A percentile compares a stretch with the other conserved stretches of the same genome.
phyloP scores from a whole-genome alignment of 2,329 filamentous ascomycete species.

The Aaosphaeria pasadenensis region DNA sequence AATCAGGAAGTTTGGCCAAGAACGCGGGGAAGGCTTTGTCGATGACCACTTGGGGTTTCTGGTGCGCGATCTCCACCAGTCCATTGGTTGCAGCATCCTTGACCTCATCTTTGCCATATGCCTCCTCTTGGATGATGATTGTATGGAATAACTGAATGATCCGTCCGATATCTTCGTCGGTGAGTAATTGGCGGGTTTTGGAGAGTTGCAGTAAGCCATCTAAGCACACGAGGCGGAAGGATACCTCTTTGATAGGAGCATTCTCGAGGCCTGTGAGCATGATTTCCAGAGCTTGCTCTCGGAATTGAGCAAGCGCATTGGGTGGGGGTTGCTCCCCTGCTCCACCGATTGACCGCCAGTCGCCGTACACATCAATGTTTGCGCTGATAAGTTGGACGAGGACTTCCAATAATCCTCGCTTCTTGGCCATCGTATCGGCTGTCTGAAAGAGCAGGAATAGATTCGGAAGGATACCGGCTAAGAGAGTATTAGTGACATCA shows the following conservation, averaged over 20 bases:
- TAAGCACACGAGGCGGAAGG: constrained; percentile 46
- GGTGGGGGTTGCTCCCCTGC: constrained; percentile 24
- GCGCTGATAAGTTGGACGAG: constrained; percentile 57
- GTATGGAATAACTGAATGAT: constrained; percentile 61
- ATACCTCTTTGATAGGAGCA: constrained; percentile 48
- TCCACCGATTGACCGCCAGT: constrained; percentile 49
- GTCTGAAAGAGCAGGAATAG: constrained; percentile 60
- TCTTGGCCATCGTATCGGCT: constrained; percentile 60
- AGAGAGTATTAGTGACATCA: constrained; percentile 53
- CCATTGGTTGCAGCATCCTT: constrained; percentile 58
- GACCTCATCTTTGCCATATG: constrained; percentile 54
- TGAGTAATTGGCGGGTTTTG: constrained; percentile 39
- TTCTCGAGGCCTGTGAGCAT: constrained; percentile 43
- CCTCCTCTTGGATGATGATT: constrained; percentile 59
- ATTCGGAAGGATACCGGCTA: constrained; percentile 56
- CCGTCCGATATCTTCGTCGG: constrained; percentile 42
- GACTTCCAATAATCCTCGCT: constrained; percentile 61
- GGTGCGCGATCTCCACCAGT: constrained; percentile 59
- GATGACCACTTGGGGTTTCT: constrained; percentile 61
- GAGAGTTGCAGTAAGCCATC: constrained; percentile 44
- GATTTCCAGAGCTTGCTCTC: constrained; percentile 40
- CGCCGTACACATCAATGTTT: constrained; percentile 56
- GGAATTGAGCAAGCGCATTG: constrained; percentile 41
- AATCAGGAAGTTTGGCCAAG: constrained; percentile 61
- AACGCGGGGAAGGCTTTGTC: constrained; percentile 65